phyloP scores from a whole-genome alignment of 2,329 filamentous ascomycete species.

The Helminthosporium solani region DNA sequence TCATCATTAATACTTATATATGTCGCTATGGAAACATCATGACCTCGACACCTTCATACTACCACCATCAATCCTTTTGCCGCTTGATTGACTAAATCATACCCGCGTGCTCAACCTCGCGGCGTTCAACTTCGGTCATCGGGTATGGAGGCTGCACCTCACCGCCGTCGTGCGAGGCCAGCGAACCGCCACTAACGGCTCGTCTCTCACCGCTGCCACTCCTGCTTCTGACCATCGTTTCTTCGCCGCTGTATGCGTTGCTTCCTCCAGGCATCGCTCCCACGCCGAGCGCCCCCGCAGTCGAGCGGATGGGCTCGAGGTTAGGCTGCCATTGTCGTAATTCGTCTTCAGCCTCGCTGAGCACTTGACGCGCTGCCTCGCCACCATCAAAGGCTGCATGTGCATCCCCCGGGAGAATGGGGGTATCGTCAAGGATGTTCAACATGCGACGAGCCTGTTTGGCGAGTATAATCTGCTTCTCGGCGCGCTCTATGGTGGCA shows the following conservation, averaged over 20 bases:
- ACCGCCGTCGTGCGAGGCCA: slow-evolving; percentile 22
- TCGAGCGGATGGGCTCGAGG: slow-evolving; percentile 55
- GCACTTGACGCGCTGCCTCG: slow-evolving; percentile 73
- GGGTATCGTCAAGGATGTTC: slow-evolving; percentile 82
- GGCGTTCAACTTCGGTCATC: slow-evolving; percentile 31
- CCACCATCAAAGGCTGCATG: slow-evolving; percentile 67
- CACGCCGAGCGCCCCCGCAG: slow-evolving; percentile 51
- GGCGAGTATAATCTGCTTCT: slow-evolving; percentile 94
- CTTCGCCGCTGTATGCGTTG: slow-evolving; percentile 11
- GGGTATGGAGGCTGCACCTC: slow-evolving; percentile 31
- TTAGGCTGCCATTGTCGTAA: slow-evolving; percentile 70
- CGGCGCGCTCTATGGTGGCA: slow-evolving; percentile 89
- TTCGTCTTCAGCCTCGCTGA: slow-evolving; percentile 90
- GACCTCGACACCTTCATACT: not conserved
- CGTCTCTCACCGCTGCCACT: slow-evolving; percentile 24
- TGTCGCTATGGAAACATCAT: slow-evolving; percentile 11
- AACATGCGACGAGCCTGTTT: slow-evolving; percentile 85
- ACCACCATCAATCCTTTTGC: too few relatives aligned
- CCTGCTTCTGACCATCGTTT: slow-evolving; percentile 20
- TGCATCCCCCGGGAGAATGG: slow-evolving; percentile 81
- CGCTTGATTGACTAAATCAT: too few relatives aligned
- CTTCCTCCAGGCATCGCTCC: slow-evolving; percentile 46
- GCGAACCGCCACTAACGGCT: slow-evolving; percentile 25
- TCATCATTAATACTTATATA: slow-evolving; percentile 25
- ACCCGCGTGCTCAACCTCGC: slow-evolving; percentile 26